phyloP scores from a whole-genome alignment of 179 eudicot species.

The Actinidia chinensis region DNA sequence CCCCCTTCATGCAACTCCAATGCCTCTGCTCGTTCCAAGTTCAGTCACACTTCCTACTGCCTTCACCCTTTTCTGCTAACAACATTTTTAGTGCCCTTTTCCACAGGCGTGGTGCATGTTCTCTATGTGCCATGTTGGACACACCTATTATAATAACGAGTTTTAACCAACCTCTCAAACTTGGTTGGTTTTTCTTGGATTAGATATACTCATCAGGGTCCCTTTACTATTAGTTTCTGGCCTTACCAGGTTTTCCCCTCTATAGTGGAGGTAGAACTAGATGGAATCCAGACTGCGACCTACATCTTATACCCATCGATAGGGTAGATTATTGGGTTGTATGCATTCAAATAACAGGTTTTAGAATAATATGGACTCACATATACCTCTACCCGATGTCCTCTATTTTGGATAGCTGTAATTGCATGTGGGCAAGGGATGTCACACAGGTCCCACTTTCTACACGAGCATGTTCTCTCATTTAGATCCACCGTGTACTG shows the following conservation, averaged over 20 bases:
- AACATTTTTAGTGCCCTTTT: too few species aligned
- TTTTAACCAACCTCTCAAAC: too few species aligned
- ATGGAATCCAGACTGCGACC: background rate
- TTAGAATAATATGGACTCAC: background rate
- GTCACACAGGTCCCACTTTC: background rate
- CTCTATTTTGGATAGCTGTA: background rate
- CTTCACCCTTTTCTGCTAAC: too few species aligned
- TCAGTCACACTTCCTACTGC: too few species aligned
- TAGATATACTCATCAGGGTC: background rate
- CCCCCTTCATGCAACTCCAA: too few species aligned
- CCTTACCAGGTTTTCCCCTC: background rate
- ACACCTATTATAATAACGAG: too few species aligned
- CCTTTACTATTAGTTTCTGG: background rate
- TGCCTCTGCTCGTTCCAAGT: too few species aligned
- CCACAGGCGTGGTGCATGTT: too few species aligned
- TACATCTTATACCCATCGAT: background rate
- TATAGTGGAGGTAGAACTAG: background rate
- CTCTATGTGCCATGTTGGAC: too few species aligned
- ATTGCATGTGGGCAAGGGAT: background rate
- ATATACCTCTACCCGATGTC: background rate
- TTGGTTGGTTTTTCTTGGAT: too few species aligned
- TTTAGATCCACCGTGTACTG: background rate
- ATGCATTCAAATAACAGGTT: background rate
- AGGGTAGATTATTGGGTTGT: background rate
- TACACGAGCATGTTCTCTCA: background rate